Evolutionary conservation across 305 asterid species (phyloP).

Genomic region (Ajuga reptans): DNA sequence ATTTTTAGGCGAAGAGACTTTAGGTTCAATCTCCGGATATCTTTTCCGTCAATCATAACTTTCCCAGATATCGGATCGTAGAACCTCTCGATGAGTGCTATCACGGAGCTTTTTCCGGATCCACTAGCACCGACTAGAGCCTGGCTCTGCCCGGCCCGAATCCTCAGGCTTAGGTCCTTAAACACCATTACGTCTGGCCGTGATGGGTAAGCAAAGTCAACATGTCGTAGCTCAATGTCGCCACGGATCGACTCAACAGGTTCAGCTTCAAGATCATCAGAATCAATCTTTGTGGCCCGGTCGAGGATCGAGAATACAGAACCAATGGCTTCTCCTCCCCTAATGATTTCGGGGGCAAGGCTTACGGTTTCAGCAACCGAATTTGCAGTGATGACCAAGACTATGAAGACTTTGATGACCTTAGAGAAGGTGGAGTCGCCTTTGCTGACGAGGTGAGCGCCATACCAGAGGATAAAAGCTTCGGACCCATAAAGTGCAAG

Average conservation of each 20-base stretch:
- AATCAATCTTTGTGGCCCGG: slow-evolving; percentile 65
- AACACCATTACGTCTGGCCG: slow-evolving; percentile 79
- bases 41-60: slow-evolving; percentile 94
- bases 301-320: slow-evolving; percentile 84
- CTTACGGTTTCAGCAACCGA: slow-evolving; percentile 94
- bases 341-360: slow-evolving; percentile 81
- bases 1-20: slow-evolving; percentile 70
- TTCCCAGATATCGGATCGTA: slow-evolving; percentile 78
- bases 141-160: slow-evolving; percentile 95
- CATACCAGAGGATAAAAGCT: slow-evolving; percentile 90
- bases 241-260: slow-evolving; percentile 68
- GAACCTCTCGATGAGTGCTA: slow-evolving; percentile 72
- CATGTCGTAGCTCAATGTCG: slow-evolving; percentile 85
- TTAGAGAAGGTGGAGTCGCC: slow-evolving; percentile 83
- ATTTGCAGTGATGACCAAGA: slow-evolving; percentile 79
- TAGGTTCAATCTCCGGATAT: slow-evolving; percentile 66
- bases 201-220: slow-evolving; percentile 88
- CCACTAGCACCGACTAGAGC: slow-evolving; percentile 97
- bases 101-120: slow-evolving; percentile 86
- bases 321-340: slow-evolving; percentile 95
- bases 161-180: slow-evolving; percentile 70
- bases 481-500: slow-evolving; percentile 90
- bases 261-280: slow-evolving; percentile 81
- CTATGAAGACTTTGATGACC: slow-evolving; percentile 89
- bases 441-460: slow-evolving; percentile 66